Conservation (phyloP, 2,329 filamentous ascomycete species). For the Aureobasidium mangrovei region DNA sequence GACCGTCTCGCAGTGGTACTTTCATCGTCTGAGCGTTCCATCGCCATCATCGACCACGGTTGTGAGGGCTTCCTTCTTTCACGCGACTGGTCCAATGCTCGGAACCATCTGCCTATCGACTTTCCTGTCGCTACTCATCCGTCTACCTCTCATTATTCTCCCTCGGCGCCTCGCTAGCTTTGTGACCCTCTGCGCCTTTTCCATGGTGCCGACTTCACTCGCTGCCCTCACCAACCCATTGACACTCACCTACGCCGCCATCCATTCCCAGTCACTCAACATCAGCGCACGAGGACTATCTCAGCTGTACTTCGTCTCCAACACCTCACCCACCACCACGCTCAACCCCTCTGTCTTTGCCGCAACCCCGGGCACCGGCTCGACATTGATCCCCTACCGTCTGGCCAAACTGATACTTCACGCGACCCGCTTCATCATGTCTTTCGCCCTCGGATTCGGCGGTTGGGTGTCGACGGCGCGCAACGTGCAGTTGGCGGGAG, state of each 20-base stretch:
- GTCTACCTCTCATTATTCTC: conserved; percentile 75
- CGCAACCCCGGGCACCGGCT: conserved; percentile 30
- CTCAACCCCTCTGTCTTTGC: conserved; percentile 34
- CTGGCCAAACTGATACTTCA: conserved; percentile 87
- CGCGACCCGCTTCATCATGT: conserved; percentile 85
- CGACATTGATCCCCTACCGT: conserved; percentile 70
- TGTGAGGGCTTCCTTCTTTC: conserved; percentile 70
- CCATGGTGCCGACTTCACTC: conserved; percentile 76
- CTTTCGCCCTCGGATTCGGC: conserved; percentile 78
- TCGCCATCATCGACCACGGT: conserved; percentile 70
- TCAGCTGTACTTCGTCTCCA: conserved; percentile 71
- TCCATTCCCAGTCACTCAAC: conserved; percentile 77
- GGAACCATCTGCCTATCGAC: conserved; percentile 88
- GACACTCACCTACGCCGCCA: conserved; percentile 84
- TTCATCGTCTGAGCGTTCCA: conserved; percentile 78
- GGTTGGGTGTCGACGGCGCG: conserved; percentile 94
- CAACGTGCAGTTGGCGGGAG: conserved; percentile 55
- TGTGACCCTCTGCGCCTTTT: conserved; percentile 63
- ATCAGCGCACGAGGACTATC: conserved; percentile 70
- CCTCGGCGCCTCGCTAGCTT: conserved; percentile 65
- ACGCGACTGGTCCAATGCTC: conserved; percentile 78
- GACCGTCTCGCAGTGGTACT: conserved; percentile 98
- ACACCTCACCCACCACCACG: conserved; percentile 64
- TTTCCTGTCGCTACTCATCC: conserved; percentile 67
- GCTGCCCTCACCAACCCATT: conserved; percentile 82